A percentile compares a stretch with the other conserved stretches of the same genome.
These are phyloP conservation scores for Penicillium sp. DNA, from an alignment of 2,329 filamentous ascomycete species.

Conservation along the genomic window DNA sequence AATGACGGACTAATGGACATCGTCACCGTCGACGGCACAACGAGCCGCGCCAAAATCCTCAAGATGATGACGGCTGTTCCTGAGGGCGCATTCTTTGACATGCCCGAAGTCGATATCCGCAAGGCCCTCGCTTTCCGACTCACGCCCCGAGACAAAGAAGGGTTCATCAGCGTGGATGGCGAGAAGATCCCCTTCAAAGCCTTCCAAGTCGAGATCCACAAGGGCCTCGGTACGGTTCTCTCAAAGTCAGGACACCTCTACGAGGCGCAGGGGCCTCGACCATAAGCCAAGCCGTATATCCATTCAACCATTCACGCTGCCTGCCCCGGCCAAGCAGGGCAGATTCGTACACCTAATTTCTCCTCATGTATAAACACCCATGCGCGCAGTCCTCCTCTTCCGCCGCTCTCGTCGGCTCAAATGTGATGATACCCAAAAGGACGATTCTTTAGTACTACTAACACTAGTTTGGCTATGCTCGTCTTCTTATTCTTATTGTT, in stretches of 20 bases:
- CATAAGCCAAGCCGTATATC: conserved; percentile 8
- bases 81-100: conserved; percentile 77
- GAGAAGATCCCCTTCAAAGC: conserved; percentile 85
- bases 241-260: conserved; percentile 74
- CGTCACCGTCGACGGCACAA: conserved; percentile 76
- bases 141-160: conserved; percentile 72
- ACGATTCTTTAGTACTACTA: conserved; percentile 25
- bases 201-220: conserved; percentile 90
- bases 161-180: conserved; percentile 93
- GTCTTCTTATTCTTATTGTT: conserved; percentile 15
- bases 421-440: conserved; percentile 40
- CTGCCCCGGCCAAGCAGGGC: neutral
- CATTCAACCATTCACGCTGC: neutral
- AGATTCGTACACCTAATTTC: conserved; percentile 8
- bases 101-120: conserved; percentile 75
- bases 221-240: conserved; percentile 80
- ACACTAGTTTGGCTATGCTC: conserved; percentile 22
- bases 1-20: conserved; percentile 87
- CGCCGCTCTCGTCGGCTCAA: conserved; percentile 24
- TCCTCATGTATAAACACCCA: conserved; percentile 19
- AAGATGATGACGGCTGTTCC: conserved; percentile 74
- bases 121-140: conserved; percentile 90
- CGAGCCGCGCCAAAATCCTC: conserved; percentile 69
- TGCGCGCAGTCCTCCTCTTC: conserved; percentile 3
- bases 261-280: conserved; percentile 59